Conservation (phyloP, 1,284 basidiomycete species). For the Rhodofomes roseus region DNA sequence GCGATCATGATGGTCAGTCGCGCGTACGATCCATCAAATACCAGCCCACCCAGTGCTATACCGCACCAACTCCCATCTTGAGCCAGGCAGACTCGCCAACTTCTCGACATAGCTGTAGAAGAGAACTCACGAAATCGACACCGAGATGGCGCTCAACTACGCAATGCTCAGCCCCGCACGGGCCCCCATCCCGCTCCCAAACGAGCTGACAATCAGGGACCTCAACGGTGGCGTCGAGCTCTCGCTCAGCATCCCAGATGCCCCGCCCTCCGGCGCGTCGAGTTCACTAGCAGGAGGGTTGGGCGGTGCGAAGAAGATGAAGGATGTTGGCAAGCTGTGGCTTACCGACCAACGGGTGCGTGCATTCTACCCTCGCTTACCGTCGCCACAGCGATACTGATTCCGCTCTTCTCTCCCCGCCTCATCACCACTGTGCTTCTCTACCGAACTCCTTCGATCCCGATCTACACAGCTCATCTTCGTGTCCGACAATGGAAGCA, state of each 20-base stretch:
- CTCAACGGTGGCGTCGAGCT: slow-evolving; percentile 58
- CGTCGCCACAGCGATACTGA: slow-evolving; percentile 2
- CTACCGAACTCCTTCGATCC: not conserved
- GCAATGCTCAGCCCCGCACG: slow-evolving; percentile 58
- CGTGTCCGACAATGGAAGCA: slow-evolving; percentile 31
- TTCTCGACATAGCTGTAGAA: not conserved
- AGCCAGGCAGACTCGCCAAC: not conserved
- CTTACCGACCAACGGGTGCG: slow-evolving; percentile 73
- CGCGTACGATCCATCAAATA: not conserved
- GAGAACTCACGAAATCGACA: not conserved
- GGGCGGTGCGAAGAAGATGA: slow-evolving; percentile 53
- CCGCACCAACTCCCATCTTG: not conserved
- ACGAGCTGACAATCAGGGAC: slow-evolving; percentile 56
- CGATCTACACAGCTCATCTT: slow-evolving; percentile 56
- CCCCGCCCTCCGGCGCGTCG: slow-evolving; percentile 37
- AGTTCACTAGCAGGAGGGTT: slow-evolving; percentile 48
- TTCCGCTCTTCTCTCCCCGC: not conserved
- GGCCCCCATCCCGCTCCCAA: slow-evolving; percentile 58
- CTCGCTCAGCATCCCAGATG: slow-evolving; percentile 52
- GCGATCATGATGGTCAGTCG: slow-evolving; percentile 1
- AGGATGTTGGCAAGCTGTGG: slow-evolving; percentile 52
- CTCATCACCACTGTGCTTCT: not conserved
- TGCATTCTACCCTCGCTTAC: slow-evolving; percentile 4
- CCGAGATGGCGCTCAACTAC: slow-evolving; percentile 81
- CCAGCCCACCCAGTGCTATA: not conserved